Percentiles rank a stretch among this genome's conserved stretches.
Evolutionary conservation across 129 eudicot genomes (phyloP).

Genomic region (Pulicaria dysenterica): DNA sequence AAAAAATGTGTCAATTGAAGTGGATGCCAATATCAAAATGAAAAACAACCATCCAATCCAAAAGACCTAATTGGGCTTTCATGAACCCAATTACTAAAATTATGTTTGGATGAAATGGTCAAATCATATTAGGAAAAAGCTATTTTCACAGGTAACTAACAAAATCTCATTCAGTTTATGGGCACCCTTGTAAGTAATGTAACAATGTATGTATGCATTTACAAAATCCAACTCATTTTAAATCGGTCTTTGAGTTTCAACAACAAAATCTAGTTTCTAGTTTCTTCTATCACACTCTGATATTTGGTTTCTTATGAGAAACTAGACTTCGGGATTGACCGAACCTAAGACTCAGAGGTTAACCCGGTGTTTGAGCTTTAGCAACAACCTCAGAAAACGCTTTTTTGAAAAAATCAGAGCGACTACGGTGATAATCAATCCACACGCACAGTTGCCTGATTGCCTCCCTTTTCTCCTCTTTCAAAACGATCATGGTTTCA

Average conservation of each 20-base stretch:
- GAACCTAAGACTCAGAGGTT: slow-evolving; percentile 3
- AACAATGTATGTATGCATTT: neutral
- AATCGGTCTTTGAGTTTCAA: neutral
- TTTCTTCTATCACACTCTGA: neutral
- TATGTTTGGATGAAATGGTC: too few relatives aligned
- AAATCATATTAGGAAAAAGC: too few relatives aligned
- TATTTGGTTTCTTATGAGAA: slow-evolving; percentile 8
- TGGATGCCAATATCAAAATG: too few relatives aligned
- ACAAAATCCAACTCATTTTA: neutral
- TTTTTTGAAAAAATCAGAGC: slow-evolving; percentile 56
- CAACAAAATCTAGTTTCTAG: neutral
- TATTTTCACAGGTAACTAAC: too few relatives aligned
- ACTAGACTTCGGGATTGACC: neutral
- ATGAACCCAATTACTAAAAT: too few relatives aligned
- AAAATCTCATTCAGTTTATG: too few relatives aligned
- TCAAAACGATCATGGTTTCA: slow-evolving; percentile 47
- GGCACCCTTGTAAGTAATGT: too few relatives aligned
- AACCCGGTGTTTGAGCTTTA: slow-evolving; percentile 23
- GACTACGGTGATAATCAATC: slow-evolving; percentile 82
- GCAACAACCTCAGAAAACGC: slow-evolving; percentile 35
- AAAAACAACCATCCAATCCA: too few relatives aligned
- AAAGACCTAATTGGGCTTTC: too few relatives aligned
- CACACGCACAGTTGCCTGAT: slow-evolving; percentile 78
- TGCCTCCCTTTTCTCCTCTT: slow-evolving; percentile 84
- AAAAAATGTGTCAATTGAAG: too few relatives aligned